Percentiles rank a stretch among this genome's conserved stretches.
Evolutionary conservation across 2,329 filamentous ascomycete genomes (phyloP).

Genomic region (Exophiala sp.): DNA sequence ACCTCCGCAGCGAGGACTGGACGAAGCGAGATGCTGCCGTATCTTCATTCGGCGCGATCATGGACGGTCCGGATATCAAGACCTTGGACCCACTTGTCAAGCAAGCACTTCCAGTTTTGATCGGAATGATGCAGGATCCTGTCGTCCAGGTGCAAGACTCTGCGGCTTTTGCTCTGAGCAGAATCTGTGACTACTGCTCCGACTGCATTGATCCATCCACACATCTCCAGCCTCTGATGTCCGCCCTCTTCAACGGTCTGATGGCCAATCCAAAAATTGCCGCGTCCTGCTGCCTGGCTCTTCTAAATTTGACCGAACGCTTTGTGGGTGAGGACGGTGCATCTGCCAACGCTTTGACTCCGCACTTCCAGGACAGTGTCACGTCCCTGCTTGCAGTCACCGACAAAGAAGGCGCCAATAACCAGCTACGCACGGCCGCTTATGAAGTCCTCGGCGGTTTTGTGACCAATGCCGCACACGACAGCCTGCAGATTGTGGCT

Average conservation of each 20-base stretch:
- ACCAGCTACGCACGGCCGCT: slow-evolving; percentile 85
- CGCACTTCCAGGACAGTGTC: slow-evolving; percentile 90
- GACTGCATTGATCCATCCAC: slow-evolving; percentile 81
- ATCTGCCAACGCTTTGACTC: slow-evolving; percentile 74
- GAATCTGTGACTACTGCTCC: slow-evolving; percentile 90
- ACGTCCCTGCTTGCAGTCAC: slow-evolving; percentile 81
- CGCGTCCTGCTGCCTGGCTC: slow-evolving; percentile 95
- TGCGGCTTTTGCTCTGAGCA: slow-evolving; percentile 89
- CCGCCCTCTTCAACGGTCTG: slow-evolving; percentile 83
- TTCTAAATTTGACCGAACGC: slow-evolving; percentile 96
- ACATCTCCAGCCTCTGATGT: slow-evolving; percentile 81
- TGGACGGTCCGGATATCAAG: slow-evolving; percentile 95
- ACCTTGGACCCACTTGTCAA: slow-evolving; percentile 91
- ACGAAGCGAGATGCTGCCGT: slow-evolving; percentile 92
- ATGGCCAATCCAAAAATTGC: slow-evolving; percentile 95
- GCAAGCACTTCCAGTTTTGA: slow-evolving; percentile 86
- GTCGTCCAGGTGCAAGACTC: slow-evolving; percentile 92
- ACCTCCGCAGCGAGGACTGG: slow-evolving; percentile 90
- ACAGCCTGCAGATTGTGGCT: slow-evolving; percentile 76
- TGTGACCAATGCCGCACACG: slow-evolving; percentile 82
- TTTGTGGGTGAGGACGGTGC: slow-evolving; percentile 84
- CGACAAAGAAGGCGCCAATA: slow-evolving; percentile 68
- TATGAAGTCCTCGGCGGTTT: slow-evolving; percentile 97
- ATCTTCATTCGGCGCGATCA: slow-evolving; percentile 95
- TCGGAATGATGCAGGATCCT: slow-evolving; percentile 86